A percentile compares a stretch with the other conserved stretches of the same genome.
Conservation (phyloP, 2,329 filamentous ascomycete species). For the Neopestalotiopsis sp. region DNA sequence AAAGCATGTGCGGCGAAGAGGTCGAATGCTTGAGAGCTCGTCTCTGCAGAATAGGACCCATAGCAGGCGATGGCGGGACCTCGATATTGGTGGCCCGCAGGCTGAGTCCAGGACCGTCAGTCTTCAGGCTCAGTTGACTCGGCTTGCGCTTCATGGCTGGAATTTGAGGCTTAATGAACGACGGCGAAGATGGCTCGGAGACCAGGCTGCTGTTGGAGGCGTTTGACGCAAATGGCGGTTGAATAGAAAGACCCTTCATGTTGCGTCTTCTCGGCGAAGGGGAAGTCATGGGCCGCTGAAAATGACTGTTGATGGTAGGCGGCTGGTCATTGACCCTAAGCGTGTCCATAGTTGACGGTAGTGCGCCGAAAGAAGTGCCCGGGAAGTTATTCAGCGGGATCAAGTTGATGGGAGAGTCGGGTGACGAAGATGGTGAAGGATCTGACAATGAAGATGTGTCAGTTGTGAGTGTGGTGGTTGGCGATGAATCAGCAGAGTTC, state of each 20-base stretch:
- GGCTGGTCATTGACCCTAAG: slow-evolving; percentile 49
- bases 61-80: slow-evolving; percentile 58
- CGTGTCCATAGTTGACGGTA: slow-evolving; percentile 50
- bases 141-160: slow-evolving; percentile 75
- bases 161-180: slow-evolving; percentile 81
- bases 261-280: slow-evolving; percentile 77
- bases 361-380: slow-evolving; percentile 59
- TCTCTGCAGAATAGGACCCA: slow-evolving; percentile 65
- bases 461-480: slow-evolving; percentile 90
- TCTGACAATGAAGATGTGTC: slow-evolving; percentile 91
- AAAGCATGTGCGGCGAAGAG: slow-evolving; percentile 70
- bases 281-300: slow-evolving; percentile 67
- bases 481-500: slow-evolving; percentile 86
- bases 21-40: slow-evolving; percentile 70
- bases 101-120: slow-evolving; percentile 58
- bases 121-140: slow-evolving; percentile 79
- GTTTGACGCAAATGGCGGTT: slow-evolving; percentile 59
- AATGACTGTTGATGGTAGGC: slow-evolving; percentile 28
- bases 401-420: slow-evolving; percentile 83
- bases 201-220: slow-evolving; percentile 55
- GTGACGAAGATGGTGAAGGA: slow-evolving; percentile 88
- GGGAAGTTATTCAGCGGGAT: slow-evolving; percentile 74
- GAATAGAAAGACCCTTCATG: slow-evolving; percentile 83
- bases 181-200: slow-evolving; percentile 73
- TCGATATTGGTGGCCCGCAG: slow-evolving; percentile 53